phyloP scores from a whole-genome alignment of 805 yeast species.

The Candida ipomoeae region DNA sequence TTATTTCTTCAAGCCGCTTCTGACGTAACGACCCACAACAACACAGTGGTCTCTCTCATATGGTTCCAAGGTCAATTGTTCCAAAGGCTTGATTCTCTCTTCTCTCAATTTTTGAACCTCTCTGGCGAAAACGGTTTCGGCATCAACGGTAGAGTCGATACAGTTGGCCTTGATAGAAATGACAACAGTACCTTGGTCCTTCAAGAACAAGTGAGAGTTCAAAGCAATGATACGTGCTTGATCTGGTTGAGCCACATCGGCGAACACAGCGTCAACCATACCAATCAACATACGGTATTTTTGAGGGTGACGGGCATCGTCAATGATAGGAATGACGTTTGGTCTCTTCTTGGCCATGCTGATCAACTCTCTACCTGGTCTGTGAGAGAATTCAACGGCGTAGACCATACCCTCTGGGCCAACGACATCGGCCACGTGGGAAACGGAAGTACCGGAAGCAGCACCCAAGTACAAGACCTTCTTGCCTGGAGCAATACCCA shows the following conservation, averaged over 20 bases:
- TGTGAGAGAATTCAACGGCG: slow-evolving; percentile 98
- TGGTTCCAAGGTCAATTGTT: slow-evolving; percentile 98
- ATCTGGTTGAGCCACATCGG: slow-evolving; percentile 99
- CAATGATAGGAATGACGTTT: slow-evolving; percentile 96
- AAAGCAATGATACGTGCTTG: slow-evolving; percentile 99
- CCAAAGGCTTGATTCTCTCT: slow-evolving; percentile 97
- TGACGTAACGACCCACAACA: slow-evolving; percentile 93
- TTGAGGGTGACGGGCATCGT: slow-evolving; percentile 99
- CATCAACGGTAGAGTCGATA: slow-evolving; percentile 99
- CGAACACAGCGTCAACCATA: slow-evolving; percentile 98
- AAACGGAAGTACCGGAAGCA: slow-evolving; percentile 98
- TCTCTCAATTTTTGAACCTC: slow-evolving; percentile 98
- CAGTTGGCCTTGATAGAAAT: slow-evolving; percentile 99
- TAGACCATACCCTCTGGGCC: slow-evolving; percentile 99
- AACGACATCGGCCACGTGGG: slow-evolving; percentile 96
- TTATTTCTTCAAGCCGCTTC: slow-evolving; percentile 69
- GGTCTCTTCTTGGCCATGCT: slow-evolving; percentile 99
- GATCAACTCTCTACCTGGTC: slow-evolving; percentile 99
- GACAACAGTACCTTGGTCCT: slow-evolving; percentile 97
- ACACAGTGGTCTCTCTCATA: slow-evolving; percentile 99
- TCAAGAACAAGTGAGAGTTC: slow-evolving; percentile 95
- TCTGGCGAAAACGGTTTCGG: slow-evolving; percentile 98
- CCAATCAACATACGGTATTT: slow-evolving; percentile 98
- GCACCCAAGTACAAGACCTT: slow-evolving; percentile 98
- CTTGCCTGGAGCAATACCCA: slow-evolving; percentile 96